Percentiles rank a stretch among this genome's conserved stretches.
Evolutionary conservation across 805 yeast genomes (phyloP).

Genomic region (Scheffersomyces spartinae): DNA sequence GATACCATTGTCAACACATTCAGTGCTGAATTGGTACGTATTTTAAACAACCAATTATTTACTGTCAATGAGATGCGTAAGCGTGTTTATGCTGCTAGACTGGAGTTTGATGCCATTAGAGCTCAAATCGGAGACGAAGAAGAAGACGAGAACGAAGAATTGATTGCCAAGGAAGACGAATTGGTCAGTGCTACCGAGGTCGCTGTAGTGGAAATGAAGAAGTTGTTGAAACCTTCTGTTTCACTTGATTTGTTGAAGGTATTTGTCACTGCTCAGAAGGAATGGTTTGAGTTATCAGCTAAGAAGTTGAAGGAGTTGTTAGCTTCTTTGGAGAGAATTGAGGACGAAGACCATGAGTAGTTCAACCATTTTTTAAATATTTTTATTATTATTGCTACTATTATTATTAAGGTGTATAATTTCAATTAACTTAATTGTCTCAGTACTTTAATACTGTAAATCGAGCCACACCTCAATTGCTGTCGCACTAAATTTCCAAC

Average conservation of each 20-base stretch:
- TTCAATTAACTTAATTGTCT: no score
- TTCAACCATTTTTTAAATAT: no score
- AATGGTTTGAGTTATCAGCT: conserved; percentile 30
- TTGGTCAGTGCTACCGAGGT: conserved; percentile 66
- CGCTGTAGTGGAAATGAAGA: conserved; percentile 74
- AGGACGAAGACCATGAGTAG: conserved; percentile 29
- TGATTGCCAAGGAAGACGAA: conserved; percentile 60
- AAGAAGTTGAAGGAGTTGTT: conserved; percentile 21
- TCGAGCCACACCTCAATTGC: no score
- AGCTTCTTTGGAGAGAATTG: conserved; percentile 20
- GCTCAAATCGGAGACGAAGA: conserved; percentile 40
- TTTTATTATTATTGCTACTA: no score
- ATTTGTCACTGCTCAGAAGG: conserved; percentile 60
- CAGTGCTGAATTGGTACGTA: conserved; percentile 41
- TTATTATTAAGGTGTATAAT: no score
- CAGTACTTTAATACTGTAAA: no score
- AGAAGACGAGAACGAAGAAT: conserved; percentile 40
- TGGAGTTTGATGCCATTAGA: conserved; percentile 59
- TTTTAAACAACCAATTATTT: conserved; percentile 47
- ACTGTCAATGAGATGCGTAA: conserved; percentile 51
- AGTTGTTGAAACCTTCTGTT: conserved; percentile 56
- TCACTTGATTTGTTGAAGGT: conserved; percentile 50
- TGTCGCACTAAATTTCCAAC: no score
- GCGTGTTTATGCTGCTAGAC: conserved; percentile 58
- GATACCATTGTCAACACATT: conserved; percentile 46